Conservation (phyloP, 2,329 filamentous ascomycete species). For the Talaromyces albobiverticillius region DNA sequence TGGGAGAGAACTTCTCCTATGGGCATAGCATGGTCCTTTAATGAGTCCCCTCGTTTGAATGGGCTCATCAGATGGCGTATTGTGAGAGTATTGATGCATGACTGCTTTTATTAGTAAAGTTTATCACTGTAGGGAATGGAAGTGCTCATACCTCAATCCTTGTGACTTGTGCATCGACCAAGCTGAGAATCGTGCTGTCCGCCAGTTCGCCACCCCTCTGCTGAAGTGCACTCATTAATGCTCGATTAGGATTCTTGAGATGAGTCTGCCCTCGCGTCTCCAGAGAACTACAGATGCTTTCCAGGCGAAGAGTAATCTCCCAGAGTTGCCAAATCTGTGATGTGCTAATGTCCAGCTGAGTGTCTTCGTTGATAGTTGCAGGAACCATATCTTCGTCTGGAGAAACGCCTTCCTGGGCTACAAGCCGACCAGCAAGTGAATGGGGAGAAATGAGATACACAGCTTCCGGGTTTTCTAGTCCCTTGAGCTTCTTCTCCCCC, state of each 20-base stretch:
- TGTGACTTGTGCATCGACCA: constrained; percentile 92
- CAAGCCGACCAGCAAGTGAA: constrained; percentile 69
- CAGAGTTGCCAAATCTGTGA: constrained; percentile 86
- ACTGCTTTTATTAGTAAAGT: constrained; percentile 48
- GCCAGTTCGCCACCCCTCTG: constrained; percentile 77
- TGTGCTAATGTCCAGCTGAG: constrained; percentile 73
- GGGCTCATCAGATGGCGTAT: constrained; percentile 77
- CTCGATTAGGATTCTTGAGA: constrained; percentile 76
- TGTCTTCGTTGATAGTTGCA: constrained; percentile 61
- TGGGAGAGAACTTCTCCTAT: constrained; percentile 64
- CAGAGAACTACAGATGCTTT: constrained; percentile 89
- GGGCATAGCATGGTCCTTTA: constrained; percentile 72
- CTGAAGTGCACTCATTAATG: constrained; percentile 72
- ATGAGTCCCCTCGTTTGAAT: constrained; percentile 57
- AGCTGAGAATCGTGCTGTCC: constrained; percentile 81
- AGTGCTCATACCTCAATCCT: constrained; percentile 76
- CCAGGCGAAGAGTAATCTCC: constrained; percentile 81
- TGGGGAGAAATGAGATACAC: constrained; percentile 96
- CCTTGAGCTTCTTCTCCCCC: constrained; percentile 92
- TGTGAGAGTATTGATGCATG: constrained; percentile 74
- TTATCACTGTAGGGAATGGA: not conserved
- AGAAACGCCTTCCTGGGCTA: constrained; percentile 47
- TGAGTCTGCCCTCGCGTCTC: constrained; percentile 64
- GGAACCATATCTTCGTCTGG: constrained; percentile 42
- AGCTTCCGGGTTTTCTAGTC: constrained; percentile 92